These are phyloP conservation scores for Lentinula lateritia DNA, from an alignment of 768 basidiomycete species.

Conservation along the genomic window DNA sequence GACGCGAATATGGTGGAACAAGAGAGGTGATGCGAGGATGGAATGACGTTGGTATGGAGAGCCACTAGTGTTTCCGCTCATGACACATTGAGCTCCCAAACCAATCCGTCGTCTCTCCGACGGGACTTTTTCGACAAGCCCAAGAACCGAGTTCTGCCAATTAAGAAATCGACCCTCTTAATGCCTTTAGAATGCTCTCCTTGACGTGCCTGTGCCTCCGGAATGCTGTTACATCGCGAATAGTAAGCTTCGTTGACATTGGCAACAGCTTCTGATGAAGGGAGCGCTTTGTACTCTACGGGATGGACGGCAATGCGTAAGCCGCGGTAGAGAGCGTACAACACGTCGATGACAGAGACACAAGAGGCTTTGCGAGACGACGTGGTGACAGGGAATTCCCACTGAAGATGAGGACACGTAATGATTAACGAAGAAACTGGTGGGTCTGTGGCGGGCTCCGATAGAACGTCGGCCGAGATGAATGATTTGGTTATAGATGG, in stretches of 20 bases:
- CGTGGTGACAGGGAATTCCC: constrained; percentile 24
- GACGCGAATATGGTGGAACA: neutral
- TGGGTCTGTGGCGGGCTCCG: constrained; percentile 37
- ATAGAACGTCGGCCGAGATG: constrained; percentile 25
- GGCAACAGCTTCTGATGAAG: constrained; percentile 23
- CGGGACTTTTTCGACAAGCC: constrained; percentile 23
- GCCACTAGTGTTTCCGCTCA: neutral
- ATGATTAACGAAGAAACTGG: constrained; percentile 29
- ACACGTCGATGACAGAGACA: constrained; percentile 40
- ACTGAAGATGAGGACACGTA: constrained; percentile 24
- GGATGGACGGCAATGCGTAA: constrained; percentile 35
- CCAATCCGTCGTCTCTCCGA: neutral
- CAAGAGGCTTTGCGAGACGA: constrained; percentile 19
- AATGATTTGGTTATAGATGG: constrained; percentile 23
- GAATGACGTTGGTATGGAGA: neutral
- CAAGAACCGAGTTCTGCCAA: constrained; percentile 30
- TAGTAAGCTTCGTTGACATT: constrained; percentile 38
- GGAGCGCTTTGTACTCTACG: constrained; percentile 33
- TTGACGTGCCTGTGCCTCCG: constrained; percentile 22
- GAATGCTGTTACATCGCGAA: constrained; percentile 29
- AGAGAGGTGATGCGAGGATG: neutral
- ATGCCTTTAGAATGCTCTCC: constrained; percentile 42
- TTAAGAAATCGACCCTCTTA: constrained; percentile 52
- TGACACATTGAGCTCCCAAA: constrained; percentile 7
- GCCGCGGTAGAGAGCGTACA: constrained; percentile 35